Evolutionary conservation across 805 yeast species (phyloP).

Genomic region (Kurtzmaniella cleridarum): DNA sequence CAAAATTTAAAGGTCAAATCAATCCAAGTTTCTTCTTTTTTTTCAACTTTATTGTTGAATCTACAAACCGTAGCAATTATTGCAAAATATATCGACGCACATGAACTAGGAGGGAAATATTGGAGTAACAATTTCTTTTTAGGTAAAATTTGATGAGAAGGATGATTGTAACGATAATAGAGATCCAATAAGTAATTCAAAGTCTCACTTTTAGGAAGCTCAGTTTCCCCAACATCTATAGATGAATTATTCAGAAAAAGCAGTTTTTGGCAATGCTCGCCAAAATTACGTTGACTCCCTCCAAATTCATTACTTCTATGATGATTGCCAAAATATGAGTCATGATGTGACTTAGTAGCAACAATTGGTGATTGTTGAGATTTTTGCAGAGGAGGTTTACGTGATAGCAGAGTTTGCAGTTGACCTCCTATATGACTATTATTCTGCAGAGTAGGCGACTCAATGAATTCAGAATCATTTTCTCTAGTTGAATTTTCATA

Average conservation of each 20-base stretch:
- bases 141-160: slow-evolving; percentile 17
- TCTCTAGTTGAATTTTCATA: too few species aligned
- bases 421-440: too few species aligned
- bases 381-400: too few species aligned
- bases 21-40: slow-evolving; percentile 19
- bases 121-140: slow-evolving; percentile 13
- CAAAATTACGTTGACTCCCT: too few species aligned
- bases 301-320: not conserved
- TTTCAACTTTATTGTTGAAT: slow-evolving; percentile 5
- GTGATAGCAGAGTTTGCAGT: too few species aligned
- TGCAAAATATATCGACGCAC: slow-evolving; percentile 21
- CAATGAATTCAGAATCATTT: too few species aligned
- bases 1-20: slow-evolving; percentile 13
- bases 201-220: slow-evolving; percentile 18
- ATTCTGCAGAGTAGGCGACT: too few species aligned
- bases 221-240: slow-evolving; percentile 14
- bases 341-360: too few species aligned
- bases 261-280: too few species aligned
- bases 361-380: too few species aligned
- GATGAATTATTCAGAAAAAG: not conserved
- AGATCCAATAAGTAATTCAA: slow-evolving; percentile 15
- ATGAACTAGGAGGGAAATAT: slow-evolving; percentile 15
- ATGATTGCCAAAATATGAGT: not conserved
- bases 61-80: slow-evolving; percentile 18
- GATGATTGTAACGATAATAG: slow-evolving; percentile 18